These are phyloP conservation scores for Polymyxa betae DNA, from an alignment of 208 protist genomes.

Conservation along the genomic window DNA sequence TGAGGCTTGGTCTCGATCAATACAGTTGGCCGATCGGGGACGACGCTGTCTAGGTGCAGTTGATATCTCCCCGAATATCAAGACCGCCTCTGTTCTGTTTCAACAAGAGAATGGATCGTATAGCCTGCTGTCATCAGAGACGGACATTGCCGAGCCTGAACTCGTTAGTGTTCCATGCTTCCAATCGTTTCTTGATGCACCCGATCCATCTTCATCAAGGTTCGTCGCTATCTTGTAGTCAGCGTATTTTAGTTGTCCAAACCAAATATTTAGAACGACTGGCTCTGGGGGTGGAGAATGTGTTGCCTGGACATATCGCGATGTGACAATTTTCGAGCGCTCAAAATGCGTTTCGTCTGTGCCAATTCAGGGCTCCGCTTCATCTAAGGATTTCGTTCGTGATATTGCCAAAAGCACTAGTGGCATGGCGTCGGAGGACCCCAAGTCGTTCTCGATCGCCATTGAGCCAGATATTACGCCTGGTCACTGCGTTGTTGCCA, in stretches of 20 bases:
- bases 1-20: not conserved
- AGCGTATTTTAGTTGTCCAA: not conserved
- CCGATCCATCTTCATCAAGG: not conserved
- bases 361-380: not conserved
- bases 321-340: constrained; percentile 9
- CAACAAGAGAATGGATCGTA: constrained; percentile 5
- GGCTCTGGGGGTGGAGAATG: not conserved
- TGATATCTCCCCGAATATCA: not conserved
- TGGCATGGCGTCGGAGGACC: not conserved
- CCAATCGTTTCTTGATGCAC: constrained; percentile 22
- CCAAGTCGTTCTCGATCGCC: not conserved
- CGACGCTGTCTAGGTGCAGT: not conserved
- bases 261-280: not conserved
- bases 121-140: not conserved
- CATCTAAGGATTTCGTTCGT: not conserved
- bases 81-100: not conserved
- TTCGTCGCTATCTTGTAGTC: not conserved
- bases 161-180: constrained; percentile 23
- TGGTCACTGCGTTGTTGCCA: constrained; percentile 26
- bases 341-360: not conserved
- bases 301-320: constrained; percentile 1
- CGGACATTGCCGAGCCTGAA: not conserved
- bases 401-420: constrained; percentile 43
- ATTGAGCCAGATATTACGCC: constrained; percentile 7
- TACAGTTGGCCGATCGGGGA: not conserved